These are phyloP conservation scores for Pholiota conissans DNA, from an alignment of 768 basidiomycete species.

Conservation along the genomic window DNA sequence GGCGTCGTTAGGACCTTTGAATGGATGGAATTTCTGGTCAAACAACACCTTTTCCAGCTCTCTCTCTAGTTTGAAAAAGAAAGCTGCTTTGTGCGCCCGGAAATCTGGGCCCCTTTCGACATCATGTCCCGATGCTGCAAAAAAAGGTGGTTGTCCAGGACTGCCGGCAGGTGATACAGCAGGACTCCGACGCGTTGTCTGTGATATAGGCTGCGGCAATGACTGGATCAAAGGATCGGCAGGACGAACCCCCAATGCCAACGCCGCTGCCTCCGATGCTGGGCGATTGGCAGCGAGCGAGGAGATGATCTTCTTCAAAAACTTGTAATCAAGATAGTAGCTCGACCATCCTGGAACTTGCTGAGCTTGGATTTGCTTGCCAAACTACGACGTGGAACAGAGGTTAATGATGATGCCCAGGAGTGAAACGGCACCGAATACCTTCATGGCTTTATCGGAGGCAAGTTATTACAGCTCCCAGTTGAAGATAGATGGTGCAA, in stretches of 20 bases:
- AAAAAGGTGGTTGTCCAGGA: slow-evolving; percentile 54
- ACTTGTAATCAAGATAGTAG: slow-evolving; percentile 98
- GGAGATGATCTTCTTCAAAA: slow-evolving; percentile 97
- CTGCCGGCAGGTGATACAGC: slow-evolving; percentile 38
- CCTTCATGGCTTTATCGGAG: slow-evolving; percentile 32
- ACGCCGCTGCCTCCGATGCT: slow-evolving; percentile 84
- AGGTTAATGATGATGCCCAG: slow-evolving; percentile 9
- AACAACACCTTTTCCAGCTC: slow-evolving; percentile 89
- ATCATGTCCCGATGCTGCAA: slow-evolving; percentile 62
- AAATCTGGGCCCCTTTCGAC: slow-evolving; percentile 81
- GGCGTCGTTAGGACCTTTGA: neutral
- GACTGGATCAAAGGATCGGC: slow-evolving; percentile 34
- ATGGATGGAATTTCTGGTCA: neutral
- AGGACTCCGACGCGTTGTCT: slow-evolving; percentile 31
- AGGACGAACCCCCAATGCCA: slow-evolving; percentile 82
- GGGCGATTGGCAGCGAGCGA: slow-evolving; percentile 89
- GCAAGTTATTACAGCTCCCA: neutral
- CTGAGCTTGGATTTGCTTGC: slow-evolving; percentile 94
- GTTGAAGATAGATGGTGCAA: slow-evolving; percentile 6
- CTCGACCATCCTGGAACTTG: slow-evolving; percentile 96
- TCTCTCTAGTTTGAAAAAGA: slow-evolving; percentile 98
- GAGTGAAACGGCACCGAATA: slow-evolving; percentile 12
- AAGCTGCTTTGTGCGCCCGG: slow-evolving; percentile 93
- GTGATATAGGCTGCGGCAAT: slow-evolving; percentile 30
- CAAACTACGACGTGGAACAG: slow-evolving; percentile 64